Evolutionary conservation across 2,329 filamentous ascomycete species (phyloP).

Genomic region (Colletotrichum trifolii): DNA sequence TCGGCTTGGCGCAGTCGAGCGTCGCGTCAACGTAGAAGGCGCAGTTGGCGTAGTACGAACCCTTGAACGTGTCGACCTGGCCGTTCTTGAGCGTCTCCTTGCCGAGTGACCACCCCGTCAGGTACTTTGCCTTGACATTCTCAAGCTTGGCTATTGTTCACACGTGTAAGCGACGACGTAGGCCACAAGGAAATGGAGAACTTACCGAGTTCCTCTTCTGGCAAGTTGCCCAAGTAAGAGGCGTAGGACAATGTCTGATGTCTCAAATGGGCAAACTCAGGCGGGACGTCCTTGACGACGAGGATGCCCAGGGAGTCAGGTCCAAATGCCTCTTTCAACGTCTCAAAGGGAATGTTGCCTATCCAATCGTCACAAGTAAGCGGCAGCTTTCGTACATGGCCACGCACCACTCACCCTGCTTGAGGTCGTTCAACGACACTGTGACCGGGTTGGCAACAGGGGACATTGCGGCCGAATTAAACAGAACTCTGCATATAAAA

Average conservation of each 20-base stretch:
- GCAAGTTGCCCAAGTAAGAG: constrained; percentile 87
- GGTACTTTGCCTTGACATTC: constrained; percentile 70
- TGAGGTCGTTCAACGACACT: constrained; percentile 70
- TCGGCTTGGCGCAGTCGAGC: constrained; percentile 72
- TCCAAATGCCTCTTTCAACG: constrained; percentile 84
- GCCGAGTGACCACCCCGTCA: constrained; percentile 82
- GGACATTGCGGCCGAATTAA: constrained; percentile 50
- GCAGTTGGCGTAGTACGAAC: constrained; percentile 87
- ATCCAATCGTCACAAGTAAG: constrained; percentile 34
- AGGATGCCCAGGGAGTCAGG: constrained; percentile 92
- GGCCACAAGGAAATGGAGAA: constrained; percentile 23
- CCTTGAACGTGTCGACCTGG: constrained; percentile 82
- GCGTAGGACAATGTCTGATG: constrained; percentile 83
- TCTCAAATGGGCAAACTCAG: constrained; percentile 77
- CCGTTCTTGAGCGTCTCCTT: constrained; percentile 85
- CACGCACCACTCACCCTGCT: constrained; percentile 59
- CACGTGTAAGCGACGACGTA: constrained; percentile 30
- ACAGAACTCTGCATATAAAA: not conserved
- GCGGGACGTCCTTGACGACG: constrained; percentile 86
- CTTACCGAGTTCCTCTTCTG: constrained; percentile 76
- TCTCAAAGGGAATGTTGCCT: constrained; percentile 76
- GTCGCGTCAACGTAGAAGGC: constrained; percentile 77
- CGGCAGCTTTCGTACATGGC: not conserved
- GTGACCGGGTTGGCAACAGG: constrained; percentile 66
- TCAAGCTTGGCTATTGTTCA: constrained; percentile 61